Base-by-base conservation (phyloP, 2,329 filamentous ascomycete species). In the Colletotrichum magnum region DNA sequence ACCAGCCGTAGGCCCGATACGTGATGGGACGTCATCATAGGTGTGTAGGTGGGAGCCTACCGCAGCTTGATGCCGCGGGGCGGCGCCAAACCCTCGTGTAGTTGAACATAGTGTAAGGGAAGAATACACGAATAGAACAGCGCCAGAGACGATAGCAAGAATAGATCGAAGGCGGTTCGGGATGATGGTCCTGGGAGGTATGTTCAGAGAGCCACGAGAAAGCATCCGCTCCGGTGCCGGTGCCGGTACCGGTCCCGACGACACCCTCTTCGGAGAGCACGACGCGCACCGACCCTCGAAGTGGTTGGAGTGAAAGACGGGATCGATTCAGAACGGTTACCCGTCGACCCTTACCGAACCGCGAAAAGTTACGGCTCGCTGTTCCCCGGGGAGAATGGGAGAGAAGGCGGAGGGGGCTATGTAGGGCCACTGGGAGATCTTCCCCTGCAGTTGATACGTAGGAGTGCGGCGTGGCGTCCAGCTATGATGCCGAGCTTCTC, bases 201-300 rank as follows among this genome's bases (percentile, higher is more conserved):
- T 32, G 28, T 32, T 5, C 28, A 9, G 28, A 32, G 28, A 32
- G 28, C 28, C 28, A 32, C 7, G 28, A 32, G 28, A 3, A 32
- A 32, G 28, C 28, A 32, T 7, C 28, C 7, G 7, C 28, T 32
- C 28, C 28, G 28, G 28, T 32, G 28, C 28, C 28, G 28, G 58
- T 32, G 41, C 26, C 21, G 18, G 58, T 54, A 12, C 48, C 39
- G 32, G 28, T 24, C 24, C 58, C 47, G 50, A 48, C 15, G 43
- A 66, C 61, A 69, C 66, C 62, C 50, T 66, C 66, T 66, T 39
- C 54, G 54, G 61, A 53, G 50, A 65, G 41, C 18, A 69, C 65
- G 60, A 65, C 18, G 41, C 32, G 60, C 26, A 51, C 28, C 48
- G 61, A 52, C 24, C n/a, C 21, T 32, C 24, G 15, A 48, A 24